Evolutionary conservation across 2,329 filamentous ascomycete genomes (phyloP), one percentile per base, ranked within the genome.

Genomic region (Tolypocladium amazonense): DNA sequence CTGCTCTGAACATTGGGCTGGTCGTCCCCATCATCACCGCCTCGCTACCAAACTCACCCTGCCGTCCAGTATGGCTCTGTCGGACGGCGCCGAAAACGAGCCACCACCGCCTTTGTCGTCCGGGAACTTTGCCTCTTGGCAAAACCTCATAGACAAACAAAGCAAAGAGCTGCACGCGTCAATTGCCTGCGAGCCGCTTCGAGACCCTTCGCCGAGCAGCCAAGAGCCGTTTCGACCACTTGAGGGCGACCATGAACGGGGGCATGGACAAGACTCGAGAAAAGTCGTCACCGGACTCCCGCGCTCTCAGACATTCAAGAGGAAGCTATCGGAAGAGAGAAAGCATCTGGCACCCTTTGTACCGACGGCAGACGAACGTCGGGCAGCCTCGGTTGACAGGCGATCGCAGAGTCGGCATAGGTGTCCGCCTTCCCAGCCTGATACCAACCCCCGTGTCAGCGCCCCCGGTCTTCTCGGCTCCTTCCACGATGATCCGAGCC

Each of bases 241-340:
- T 3, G 39, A 23, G 14, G 23, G 77, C 37, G 30, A 20, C 9
- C 30, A 35, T 11, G 50, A 6, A 11, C 50, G 1, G 9, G 50
- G 9, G 2, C 30, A 53, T 15, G 47, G 47, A 12, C 47, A 53
- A 12, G 50, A 20, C 30, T 37, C 50, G 50, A 74, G 84, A 65
- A 85, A 81, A 68, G 89, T 91, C n/a, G 85, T 92, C 20, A 88
- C 91, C 23, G 88, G 88, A 20, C 76, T 96, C 43, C 90, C 91
- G 45, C 84, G 90, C 56, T 79, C 86, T 5, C 84, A 88, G 66
- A 95, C 90, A 0, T 92, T 95, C 74, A 88, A 87, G 73, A 84
- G 92, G 67, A 90, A 93, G 72, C 83, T 89, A 70, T 93, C 90
- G 35, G 92, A 96, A 73, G 82, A 84, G 63, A 83, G 91, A 65